These are phyloP conservation scores for Tetracladium marchalianum DNA, from an alignment of 495 filamentous ascomycete species.

Conservation along the genomic window DNA sequence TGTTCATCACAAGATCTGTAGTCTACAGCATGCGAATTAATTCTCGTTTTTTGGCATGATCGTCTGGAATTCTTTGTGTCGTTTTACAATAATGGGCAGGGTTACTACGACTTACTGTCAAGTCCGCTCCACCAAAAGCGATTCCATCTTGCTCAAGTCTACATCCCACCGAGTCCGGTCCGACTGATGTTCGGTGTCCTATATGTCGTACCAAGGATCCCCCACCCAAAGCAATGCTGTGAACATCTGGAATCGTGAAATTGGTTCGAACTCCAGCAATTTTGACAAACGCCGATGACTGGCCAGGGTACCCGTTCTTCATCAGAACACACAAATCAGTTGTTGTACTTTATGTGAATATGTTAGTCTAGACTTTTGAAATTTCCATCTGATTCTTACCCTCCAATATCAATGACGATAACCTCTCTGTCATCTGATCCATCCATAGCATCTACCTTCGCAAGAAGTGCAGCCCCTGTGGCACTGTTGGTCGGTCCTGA, in stretches of 20 bases:
- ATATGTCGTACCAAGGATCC: constrained; percentile 33
- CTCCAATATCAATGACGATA: constrained; percentile 42
- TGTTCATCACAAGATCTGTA: constrained; percentile 11
- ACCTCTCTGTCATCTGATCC: constrained; percentile 23
- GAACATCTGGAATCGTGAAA: constrained; percentile 44
- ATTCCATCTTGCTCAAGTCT: constrained; percentile 26
- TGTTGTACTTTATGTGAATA: constrained; percentile 32
- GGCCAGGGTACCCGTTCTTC: constrained; percentile 42
- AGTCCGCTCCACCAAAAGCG: constrained; percentile 40
- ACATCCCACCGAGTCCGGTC: constrained; percentile 37
- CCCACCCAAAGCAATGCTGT: constrained; percentile 43
- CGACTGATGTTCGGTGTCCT: constrained; percentile 24
- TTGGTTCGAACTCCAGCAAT: constrained; percentile 42
- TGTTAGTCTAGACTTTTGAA: background rate
- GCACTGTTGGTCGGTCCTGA: constrained; percentile 45
- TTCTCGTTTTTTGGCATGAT: background rate
- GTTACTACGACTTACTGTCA: constrained; percentile 33
- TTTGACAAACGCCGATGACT: constrained; percentile 41
- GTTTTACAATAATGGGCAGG: no score
- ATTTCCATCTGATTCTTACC: constrained; percentile 4
- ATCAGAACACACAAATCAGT: constrained; percentile 44
- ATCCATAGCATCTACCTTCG: constrained; percentile 14
- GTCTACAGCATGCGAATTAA: constrained; percentile 2
- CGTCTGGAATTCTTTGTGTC: no score
- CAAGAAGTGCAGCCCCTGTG: constrained; percentile 37